These are phyloP conservation scores for Entophlyctis luteolus DNA, from an alignment of 192 early-diverging fungal species.

Conservation along the genomic window DNA sequence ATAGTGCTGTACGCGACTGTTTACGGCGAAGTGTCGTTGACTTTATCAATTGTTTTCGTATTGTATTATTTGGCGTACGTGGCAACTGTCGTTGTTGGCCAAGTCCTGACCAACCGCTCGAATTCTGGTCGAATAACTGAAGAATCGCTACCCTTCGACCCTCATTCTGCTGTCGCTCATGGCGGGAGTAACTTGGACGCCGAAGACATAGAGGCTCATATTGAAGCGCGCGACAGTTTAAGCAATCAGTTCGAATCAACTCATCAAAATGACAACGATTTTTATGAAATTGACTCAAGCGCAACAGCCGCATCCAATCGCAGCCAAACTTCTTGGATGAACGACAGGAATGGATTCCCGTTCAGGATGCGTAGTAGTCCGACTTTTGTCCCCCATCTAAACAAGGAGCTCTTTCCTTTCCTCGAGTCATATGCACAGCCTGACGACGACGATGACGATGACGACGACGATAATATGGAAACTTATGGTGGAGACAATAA, in stretches of 20 bases:
- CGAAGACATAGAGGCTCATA: not conserved
- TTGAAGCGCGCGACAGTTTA: not conserved
- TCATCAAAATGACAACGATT: slow-evolving; percentile 5
- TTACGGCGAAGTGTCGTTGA: not conserved
- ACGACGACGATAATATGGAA: not conserved
- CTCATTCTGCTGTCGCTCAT: not conserved
- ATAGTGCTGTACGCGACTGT: not conserved
- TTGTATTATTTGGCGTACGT: not conserved
- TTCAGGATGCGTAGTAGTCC: not conserved
- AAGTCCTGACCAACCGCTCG: not conserved
- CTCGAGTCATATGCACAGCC: slow-evolving; percentile 12
- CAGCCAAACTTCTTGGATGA: not conserved
- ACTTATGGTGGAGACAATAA: not conserved
- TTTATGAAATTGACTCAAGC: slow-evolving; percentile 10
- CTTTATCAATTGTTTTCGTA: not conserved
- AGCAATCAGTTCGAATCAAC: no score
- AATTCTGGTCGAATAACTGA: not conserved
- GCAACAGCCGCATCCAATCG: not conserved
- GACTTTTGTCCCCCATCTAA: slow-evolving; percentile 25
- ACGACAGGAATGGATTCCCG: not conserved
- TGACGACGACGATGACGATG: slow-evolving; percentile 15
- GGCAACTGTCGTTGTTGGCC: not conserved
- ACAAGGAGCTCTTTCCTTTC: slow-evolving; percentile 28
- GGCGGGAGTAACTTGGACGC: not conserved
- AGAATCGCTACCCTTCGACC: not conserved